Percentiles rank a stretch among this genome's conserved stretches.
phyloP scores from a whole-genome alignment of 2,329 filamentous ascomycete species.

The Magnaporthiopsis poae region DNA sequence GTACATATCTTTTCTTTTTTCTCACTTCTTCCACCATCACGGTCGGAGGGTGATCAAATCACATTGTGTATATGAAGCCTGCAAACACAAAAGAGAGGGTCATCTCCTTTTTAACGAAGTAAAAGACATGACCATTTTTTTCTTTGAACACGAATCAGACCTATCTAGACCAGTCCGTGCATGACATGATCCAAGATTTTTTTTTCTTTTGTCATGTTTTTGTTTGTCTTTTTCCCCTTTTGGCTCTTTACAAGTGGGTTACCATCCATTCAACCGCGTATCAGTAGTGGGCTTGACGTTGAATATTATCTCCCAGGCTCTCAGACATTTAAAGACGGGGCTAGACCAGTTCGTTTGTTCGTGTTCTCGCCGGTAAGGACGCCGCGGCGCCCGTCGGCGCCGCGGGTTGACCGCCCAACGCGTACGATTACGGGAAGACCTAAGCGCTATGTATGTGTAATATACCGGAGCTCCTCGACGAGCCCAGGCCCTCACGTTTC shows the following conservation, averaged over 20 bases:
- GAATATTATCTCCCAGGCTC: background rate
- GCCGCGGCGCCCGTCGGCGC: too few species aligned
- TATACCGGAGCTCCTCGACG: background rate
- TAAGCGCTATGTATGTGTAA: background rate
- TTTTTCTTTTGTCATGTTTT: background rate
- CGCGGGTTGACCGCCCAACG: background rate
- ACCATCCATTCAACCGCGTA: background rate
- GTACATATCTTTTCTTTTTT: conserved; percentile 5
- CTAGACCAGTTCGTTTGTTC: background rate
- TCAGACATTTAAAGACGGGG: too few species aligned
- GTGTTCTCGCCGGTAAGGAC: background rate
- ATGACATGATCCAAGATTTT: background rate
- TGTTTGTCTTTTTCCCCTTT: too few species aligned
- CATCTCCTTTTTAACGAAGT: background rate
- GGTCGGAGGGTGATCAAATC: background rate
- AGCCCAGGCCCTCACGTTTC: too few species aligned
- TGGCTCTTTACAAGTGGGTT: too few species aligned
- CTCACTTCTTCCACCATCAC: background rate
- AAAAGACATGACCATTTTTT: background rate
- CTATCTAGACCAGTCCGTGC: background rate
- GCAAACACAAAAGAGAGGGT: background rate
- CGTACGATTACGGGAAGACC: background rate
- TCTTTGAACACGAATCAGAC: too few species aligned
- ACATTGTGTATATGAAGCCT: background rate
- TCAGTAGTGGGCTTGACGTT: background rate